Conservation (phyloP, 2,329 filamentous ascomycete genomes). For the Zopfia rhizophila region DNA sequence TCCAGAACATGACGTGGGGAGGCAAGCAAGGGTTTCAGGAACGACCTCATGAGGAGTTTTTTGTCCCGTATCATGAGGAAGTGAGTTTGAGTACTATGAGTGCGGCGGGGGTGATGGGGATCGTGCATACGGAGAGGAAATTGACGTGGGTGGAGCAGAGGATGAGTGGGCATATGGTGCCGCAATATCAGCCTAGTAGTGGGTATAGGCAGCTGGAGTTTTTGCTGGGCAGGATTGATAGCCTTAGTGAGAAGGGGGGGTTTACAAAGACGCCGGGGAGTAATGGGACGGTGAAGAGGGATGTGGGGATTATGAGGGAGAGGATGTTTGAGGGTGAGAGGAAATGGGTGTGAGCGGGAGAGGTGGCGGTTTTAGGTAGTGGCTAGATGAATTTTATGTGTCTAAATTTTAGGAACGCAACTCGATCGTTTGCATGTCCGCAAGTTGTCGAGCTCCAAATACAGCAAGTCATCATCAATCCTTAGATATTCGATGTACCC, state of each 20-base stretch:
- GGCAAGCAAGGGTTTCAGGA: constrained; percentile 75
- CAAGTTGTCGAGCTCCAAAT: no score
- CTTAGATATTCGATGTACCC: no score
- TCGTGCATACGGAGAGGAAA: constrained; percentile 76
- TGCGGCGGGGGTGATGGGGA: constrained; percentile 74
- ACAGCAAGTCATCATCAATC: no score
- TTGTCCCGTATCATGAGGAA: constrained; percentile 71
- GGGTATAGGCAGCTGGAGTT: constrained; percentile 80
- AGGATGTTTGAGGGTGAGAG: no score
- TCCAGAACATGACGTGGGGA: constrained; percentile 86
- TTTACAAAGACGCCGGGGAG: constrained; percentile 40
- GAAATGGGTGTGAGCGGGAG: no score
- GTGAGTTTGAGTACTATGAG: constrained; percentile 61
- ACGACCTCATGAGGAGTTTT: constrained; percentile 70
- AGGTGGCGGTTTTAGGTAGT: no score
- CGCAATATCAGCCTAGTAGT: constrained; percentile 74
- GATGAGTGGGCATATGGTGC: constrained; percentile 73
- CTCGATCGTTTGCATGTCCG: no score
- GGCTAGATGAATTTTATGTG: no score
- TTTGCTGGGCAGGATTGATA: constrained; percentile 74
- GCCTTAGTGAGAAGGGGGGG: constrained; percentile 54
- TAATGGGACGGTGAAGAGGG: constrained; percentile 23
- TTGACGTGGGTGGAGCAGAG: constrained; percentile 76
- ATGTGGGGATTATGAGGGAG: constrained; percentile 20
- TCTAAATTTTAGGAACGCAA: no score